Base-by-base conservation (phyloP, 768 basidiomycete genomes). In the Phaeolepiota aurea region DNA sequence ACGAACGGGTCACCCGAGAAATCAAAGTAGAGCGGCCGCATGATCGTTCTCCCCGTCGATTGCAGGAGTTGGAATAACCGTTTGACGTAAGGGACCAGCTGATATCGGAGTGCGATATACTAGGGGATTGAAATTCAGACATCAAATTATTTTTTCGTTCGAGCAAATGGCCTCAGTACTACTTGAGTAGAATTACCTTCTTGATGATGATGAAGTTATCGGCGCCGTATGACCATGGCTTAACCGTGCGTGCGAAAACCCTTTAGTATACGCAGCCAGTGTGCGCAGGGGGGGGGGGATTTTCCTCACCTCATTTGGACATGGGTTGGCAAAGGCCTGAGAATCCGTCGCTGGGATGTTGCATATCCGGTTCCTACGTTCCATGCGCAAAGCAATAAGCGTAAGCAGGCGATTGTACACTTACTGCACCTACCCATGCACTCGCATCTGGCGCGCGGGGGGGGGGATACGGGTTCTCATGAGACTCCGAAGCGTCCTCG, bases 41-140 rank as follows among this genome's bases (percentile, higher is more conserved):
- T 57, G 28, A 64, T 56, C 5, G 54, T 59, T 37, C 44, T 48
- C 10, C 59, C 56, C 2, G 56, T 54, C 15, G 45, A 41, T 35
- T 62, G 64, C 9, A 65, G 51, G 52, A 52, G 52, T 39, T 47
- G 39, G 45, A 61, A 64, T 13, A 63, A 51, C 31, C 32, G 48
- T 44, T 54, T 58, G 38, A 63, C 48, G 41, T 63, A 62, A 5
- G 57, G 61, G 1, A 55, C 42, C 14, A 63, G 45, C 44, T 61
- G 58, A 46, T 64, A 64, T n/a, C 64, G 55, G n/a, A 62, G 45
- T 3, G 53, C 51, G 36, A 63, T 62, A 44, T 63, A 63, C 62
- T 64, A 38, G 15, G 25, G 21, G 23, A 20, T n/a, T 32, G n/a
- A n/a, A n/a, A n/a, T n/a, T n/a, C n/a, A n/a, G n/a, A n/a, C n/a